Conservation (phyloP, 2,329 filamentous ascomycete genomes). For the Cercospora zeina region DNA sequence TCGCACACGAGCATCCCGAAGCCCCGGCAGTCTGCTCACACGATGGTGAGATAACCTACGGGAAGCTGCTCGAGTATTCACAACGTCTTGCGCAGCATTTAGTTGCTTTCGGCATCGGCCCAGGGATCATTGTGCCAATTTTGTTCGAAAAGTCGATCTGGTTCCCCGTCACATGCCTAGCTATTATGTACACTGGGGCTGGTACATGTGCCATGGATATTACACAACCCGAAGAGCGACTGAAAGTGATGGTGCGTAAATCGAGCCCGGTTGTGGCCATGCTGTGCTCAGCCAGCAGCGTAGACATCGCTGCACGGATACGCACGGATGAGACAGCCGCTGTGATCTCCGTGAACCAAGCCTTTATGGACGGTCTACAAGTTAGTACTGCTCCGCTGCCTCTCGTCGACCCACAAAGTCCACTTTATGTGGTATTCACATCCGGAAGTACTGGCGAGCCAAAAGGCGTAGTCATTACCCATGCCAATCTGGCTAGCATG, state of each 20-base stretch:
- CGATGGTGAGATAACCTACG: slow-evolving; percentile 36
- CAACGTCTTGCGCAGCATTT: slow-evolving; percentile 13
- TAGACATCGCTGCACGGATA: background rate
- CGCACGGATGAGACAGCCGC: background rate
- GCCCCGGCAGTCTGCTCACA: slow-evolving; percentile 27
- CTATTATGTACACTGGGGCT: slow-evolving; percentile 37
- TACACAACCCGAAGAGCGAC: slow-evolving; percentile 25
- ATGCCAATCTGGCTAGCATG: background rate
- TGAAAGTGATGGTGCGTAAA: background rate
- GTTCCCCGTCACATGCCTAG: slow-evolving; percentile 33
- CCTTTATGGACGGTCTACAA: background rate
- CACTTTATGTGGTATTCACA: slow-evolving; percentile 13
- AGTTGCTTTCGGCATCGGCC: slow-evolving; percentile 11
- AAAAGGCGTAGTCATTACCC: slow-evolving; percentile 14
- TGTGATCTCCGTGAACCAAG: background rate
- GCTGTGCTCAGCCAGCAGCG: background rate
- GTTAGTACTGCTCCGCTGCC: background rate
- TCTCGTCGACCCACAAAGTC: background rate
- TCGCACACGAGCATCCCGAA: background rate
- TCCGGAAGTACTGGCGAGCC: slow-evolving; percentile 18
- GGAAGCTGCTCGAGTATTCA: slow-evolving; percentile 30
- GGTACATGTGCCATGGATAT: slow-evolving; percentile 36
- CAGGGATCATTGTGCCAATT: slow-evolving; percentile 27
- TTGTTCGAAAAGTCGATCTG: slow-evolving; percentile 37
- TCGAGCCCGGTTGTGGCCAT: background rate